Base-by-base conservation (phyloP, 2,329 filamentous ascomycete genomes). In the Endocalyx cinctus region DNA sequence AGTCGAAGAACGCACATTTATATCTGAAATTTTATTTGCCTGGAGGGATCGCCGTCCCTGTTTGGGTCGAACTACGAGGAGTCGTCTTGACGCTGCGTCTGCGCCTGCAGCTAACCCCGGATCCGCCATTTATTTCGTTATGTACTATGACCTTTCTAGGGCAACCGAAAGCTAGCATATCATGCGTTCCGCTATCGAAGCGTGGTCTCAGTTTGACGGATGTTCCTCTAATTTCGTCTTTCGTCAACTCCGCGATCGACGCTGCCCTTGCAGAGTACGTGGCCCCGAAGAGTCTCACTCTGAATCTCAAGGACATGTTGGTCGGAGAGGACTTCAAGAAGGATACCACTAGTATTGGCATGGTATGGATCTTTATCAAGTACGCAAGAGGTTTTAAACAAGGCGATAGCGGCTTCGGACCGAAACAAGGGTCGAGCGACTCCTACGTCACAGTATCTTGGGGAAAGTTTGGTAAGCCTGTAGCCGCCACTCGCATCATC, bases 291-390 rank as follows among this genome's bases (percentile, higher is more conserved):
- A 84, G 79, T 35, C 59, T 87, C 33, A 86, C 83, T 0, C 63
- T 87, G 5, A 79, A 87, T 51, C 62, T 88, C 20, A 84, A 86
- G 53, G 81, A 85, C 39, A 87, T 87, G 79, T 70, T 88, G 10
- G 72, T 84, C 6, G 84, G 84, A 4, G 82, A 86, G 37, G 83
- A 87, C 47, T 87, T 83, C 63, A 87, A 87, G 57, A 86, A 86
- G 52, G 82, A 87, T 41, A 85, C 82, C 1, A 59, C 62, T 18
- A 69, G 77, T 3, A 68, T 74, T 19, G 83, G 84, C 13, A 70
- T 86, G 2, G 52, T 88, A 2, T 69, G 82, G 42, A 69, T 86
- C 8, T 72, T 71, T 27, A 79, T 87, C 52, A 79, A 79, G 49
- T 67, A 71, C 16, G 84, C 82, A 0, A 74, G 72, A 26, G 81